Base-by-base conservation (phyloP, 768 basidiomycete species). In the Agaricus bisporus region DNA sequence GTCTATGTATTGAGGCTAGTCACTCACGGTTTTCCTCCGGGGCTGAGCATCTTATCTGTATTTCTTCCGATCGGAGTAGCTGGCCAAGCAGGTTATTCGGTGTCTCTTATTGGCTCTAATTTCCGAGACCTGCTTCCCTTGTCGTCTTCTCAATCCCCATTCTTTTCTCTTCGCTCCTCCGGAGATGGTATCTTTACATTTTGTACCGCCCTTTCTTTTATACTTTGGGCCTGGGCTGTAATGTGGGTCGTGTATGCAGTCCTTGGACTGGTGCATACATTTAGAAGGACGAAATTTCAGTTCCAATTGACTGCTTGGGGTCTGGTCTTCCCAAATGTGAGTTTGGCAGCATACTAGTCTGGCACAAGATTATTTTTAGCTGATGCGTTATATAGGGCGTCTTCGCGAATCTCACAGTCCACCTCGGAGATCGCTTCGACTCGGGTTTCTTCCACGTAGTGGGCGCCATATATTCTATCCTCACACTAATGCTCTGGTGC, bases 21-120 rank as follows among this genome's bases (percentile, higher is more conserved):
- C 50, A 56, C 81, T 9, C 62, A 80, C 59, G 85, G 83, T 8
- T 70, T 81, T 47, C 76, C 82, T 1, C 67, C 70, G 4, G 77
- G 76, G 20, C 60, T 62, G 3, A 65, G 66, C 12, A 72, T 85
- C 46, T 65, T 86, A 53, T 81, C 82, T 5, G 72, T 79, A 4
- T 89, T 89, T 65, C 73, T 91, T n/a, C 86, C 87, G 0, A 66
- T 90, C 2, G 89, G 89, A 3, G 86, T 88, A 0, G 78, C 78
- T 49, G 86, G 82, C 20, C 87, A 90, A 62, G 77, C 82, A 9
- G 83, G 82, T 1, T 82, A 75, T 58, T 72, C 79, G 1, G 63
- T 83, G 36, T 67, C 83, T 15, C 60, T 83, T 5, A 74, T 82
- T n/a, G 83, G 83, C 9, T 71, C 77, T 14, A 73, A 69, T 47